Conservation (phyloP, 2,329 filamentous ascomycete species). For the Penicillium sp. region DNA sequence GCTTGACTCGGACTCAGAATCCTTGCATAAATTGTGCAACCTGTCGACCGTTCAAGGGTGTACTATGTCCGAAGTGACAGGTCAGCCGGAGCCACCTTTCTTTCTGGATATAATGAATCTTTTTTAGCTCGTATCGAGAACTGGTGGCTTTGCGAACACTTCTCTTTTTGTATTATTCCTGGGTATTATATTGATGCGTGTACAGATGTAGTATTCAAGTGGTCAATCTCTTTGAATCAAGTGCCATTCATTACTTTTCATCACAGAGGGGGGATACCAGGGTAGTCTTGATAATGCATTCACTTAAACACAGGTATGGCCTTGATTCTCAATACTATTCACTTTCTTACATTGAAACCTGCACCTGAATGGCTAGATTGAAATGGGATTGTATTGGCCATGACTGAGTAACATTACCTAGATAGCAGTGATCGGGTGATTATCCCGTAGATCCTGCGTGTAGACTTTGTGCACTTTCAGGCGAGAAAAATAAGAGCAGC, state of each 20-base stretch:
- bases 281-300: neutral
- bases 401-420: neutral
- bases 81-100: neutral
- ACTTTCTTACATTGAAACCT: no score
- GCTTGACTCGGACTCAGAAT: neutral
- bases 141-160: no score
- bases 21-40: neutral
- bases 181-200: no score
- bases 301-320: neutral
- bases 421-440: neutral
- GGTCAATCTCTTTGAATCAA: no score
- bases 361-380: neutral
- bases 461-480: neutral
- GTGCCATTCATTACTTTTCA: neutral
- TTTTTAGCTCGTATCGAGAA: neutral
- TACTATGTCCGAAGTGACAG: neutral
- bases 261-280: no score
- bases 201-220: neutral
- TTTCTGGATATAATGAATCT: constrained; percentile 1
- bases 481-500: neutral
- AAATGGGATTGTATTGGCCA: no score
- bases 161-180: neutral
- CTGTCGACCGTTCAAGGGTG: neutral
- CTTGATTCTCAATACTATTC: neutral
- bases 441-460: neutral